phyloP scores from a whole-genome alignment of 1,139 yeast species.

The Candida mesenterica region DNA sequence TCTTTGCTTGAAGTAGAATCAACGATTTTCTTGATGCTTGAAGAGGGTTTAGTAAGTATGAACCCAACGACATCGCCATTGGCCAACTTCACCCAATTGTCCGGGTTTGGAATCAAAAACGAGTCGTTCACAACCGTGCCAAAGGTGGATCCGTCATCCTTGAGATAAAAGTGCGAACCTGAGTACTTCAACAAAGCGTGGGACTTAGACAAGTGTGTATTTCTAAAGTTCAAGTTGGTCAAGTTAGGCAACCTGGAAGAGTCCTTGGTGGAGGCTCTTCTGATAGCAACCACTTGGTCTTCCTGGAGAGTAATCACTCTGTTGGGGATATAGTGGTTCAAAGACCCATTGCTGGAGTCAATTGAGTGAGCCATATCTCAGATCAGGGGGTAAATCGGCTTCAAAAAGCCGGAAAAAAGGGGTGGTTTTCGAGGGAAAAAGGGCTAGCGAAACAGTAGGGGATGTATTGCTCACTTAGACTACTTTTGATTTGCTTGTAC shows the following conservation, averaged over 20 bases:
- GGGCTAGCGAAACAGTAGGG: too few relatives aligned
- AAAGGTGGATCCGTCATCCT: slow-evolving; percentile 37
- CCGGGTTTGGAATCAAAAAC: slow-evolving; percentile 21
- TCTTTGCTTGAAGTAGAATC: slow-evolving; percentile 10
- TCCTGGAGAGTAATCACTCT: slow-evolving; percentile 18
- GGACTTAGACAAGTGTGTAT: slow-evolving; percentile 34
- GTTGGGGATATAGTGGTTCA: not conserved
- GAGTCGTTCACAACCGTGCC: slow-evolving; percentile 37
- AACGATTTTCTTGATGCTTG: slow-evolving; percentile 18
- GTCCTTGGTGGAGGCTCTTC: slow-evolving; percentile 32
- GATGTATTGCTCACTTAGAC: too few relatives aligned
- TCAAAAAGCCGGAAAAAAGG: too few relatives aligned
- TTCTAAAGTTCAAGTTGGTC: slow-evolving; percentile 30
- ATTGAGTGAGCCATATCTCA: not conserved
- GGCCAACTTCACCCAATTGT: slow-evolving; percentile 17
- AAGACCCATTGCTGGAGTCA: not conserved
- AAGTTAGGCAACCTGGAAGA: slow-evolving; percentile 22
- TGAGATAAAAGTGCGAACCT: slow-evolving; percentile 23
- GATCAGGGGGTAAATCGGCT: too few relatives aligned
- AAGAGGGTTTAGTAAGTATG: slow-evolving; percentile 31
- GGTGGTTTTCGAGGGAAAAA: not conserved
- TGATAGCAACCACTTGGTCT: slow-evolving; percentile 18
- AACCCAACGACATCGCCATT: slow-evolving; percentile 32
- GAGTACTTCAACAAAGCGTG: slow-evolving; percentile 24
- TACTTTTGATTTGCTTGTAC: too few relatives aligned